Base-by-base conservation (phyloP, 2,329 filamentous ascomycete species). In the Septoria petroselini region DNA sequence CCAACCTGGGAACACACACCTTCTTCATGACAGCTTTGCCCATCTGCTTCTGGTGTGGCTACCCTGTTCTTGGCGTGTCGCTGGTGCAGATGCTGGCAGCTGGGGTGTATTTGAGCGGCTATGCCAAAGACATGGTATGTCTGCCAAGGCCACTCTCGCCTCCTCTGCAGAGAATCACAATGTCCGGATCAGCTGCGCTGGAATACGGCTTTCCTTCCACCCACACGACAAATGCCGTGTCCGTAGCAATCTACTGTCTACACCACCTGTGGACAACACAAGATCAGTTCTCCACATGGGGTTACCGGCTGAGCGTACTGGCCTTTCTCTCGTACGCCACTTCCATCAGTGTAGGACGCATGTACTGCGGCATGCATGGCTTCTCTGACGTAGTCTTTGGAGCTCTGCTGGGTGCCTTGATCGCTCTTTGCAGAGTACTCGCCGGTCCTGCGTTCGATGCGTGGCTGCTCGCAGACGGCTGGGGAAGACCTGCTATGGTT, bases 311-410 rank as follows among this genome's bases (percentile, higher is more conserved):
- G 9, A 50, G 61, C 8, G 52, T 55, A 3, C 55, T 83, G 3
- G 70, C 88, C 4, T 83, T 85, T 33, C 94, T 93, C 68, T 84
- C 88, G 60, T 98, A 97, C 66, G 88, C 88, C 27, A 72, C 82
- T 9, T 96, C 91, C 19, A 97, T 98, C 64, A 80, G 96, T 33
- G 74, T 97, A 55, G 93, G 93, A 4, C 83, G 93, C 15, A 76
- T 98, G 29, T 97, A 98, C 73, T 98, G 93, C 66, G 93, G 93
- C 54, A 98, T 98, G 93, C 93, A 98, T 71, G 93, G 93, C 8
- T 95, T 97, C 71, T 76, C 93, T 35, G 93, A 98, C 69, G 90
- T 97, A 18, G 71, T 93, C 11, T 70, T 93, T 49, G 93, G 93
- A 5, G 88, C 85, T 47, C 62, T 83, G 11, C 77, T 96, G 48